Conservation (phyloP, 2,329 filamentous ascomycete species). For the Cladosporium sp. region DNA sequence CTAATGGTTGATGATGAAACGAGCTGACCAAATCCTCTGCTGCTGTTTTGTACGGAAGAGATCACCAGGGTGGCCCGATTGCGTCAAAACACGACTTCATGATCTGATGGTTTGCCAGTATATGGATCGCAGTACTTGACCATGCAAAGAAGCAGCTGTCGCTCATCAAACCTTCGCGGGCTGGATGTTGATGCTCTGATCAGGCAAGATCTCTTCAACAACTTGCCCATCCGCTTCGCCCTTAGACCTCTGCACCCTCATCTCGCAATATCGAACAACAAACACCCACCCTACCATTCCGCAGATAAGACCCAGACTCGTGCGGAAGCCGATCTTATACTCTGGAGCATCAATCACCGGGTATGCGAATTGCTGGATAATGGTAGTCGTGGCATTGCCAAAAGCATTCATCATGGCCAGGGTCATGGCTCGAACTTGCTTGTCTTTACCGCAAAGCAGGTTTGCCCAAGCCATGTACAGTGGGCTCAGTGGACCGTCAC, state of each 20-base stretch:
- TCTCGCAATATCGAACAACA: constrained; percentile 23
- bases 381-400: constrained; percentile 30
- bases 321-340: constrained; percentile 22
- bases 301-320: constrained; percentile 24
- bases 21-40: too few relatives aligned
- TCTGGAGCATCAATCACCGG: constrained; percentile 22
- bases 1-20: not conserved
- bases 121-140: not conserved
- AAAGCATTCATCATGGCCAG: constrained; percentile 43
- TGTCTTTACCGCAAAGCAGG: constrained; percentile 39
- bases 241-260: constrained; percentile 3
- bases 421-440: constrained; percentile 40
- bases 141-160: not conserved
- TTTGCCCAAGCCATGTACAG: constrained; percentile 44
- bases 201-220: not conserved
- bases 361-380: constrained; percentile 27
- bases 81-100: not conserved
- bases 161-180: not conserved
- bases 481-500: constrained; percentile 41
- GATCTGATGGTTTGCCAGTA: not conserved
- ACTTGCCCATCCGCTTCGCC: not conserved
- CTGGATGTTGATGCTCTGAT: not conserved
- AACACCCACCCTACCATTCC: constrained; percentile 25
- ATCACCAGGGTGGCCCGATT: too few relatives aligned
- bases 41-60: too few relatives aligned